Base-by-base conservation (phyloP, 2,329 filamentous ascomycete species). In the Penicillium griseofulvum region DNA sequence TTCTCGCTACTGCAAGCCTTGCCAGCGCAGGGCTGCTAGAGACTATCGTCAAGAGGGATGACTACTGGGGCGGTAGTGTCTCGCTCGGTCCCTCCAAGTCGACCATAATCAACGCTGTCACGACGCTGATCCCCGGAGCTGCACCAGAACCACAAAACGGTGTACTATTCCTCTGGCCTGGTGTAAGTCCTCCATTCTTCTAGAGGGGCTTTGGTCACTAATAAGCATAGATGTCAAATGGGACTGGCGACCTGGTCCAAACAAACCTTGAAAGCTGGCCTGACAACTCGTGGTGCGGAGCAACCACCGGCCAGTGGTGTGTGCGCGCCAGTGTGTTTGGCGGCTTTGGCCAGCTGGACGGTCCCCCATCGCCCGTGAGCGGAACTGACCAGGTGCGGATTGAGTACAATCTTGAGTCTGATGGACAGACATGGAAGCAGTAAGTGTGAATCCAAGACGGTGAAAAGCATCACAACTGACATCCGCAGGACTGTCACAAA, bases 201-300 rank as follows among this genome's bases (percentile, higher is more conserved):
- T 8, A 4, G 16, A 10, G 6, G 10, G 3, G 5, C 6, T 7
- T n/a, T 7, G 0, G 14, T 19, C 11, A 12, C 44, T 34, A 24
- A 49, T 5, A 17, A 11, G 5, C 2, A 12, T 22, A 54, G 51
- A 78, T 78, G 72, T 75, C 71, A 49, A 78, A 77, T 57, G 74
- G 76, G 37, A 78, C 76, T 3, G 74, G 75, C 1, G 71, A 78
- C 47, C 64, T 78, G 16, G 62, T 78, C 43, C 75, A 78, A 55
- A 74, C 74, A 0, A 77, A 74, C 0, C 64, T 77, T 5, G 74
- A 78, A 57, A 70, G 68, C 19, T 78, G 74, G 75, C 57, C 69
- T 8, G 65, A 67, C 38, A 77, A 78, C 57, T 59, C 60, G 14
- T 78, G 74, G 75, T 78, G 75, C 55, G 74, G 75, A 37, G 76